Conservation (phyloP, 2,329 filamentous ascomycete genomes). For the Penicillium italicum region DNA sequence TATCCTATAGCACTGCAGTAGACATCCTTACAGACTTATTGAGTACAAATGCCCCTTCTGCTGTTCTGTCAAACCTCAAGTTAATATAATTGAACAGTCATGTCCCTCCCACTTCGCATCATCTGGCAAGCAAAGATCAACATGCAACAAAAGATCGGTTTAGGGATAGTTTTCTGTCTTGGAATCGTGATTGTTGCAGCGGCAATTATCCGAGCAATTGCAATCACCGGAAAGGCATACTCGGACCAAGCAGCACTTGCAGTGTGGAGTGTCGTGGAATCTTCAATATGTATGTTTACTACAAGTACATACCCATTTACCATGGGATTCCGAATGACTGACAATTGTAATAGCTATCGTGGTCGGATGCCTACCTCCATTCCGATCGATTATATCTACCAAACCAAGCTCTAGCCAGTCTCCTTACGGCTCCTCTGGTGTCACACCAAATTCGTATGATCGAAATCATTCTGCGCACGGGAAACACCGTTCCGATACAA, state of each 20-base stretch:
- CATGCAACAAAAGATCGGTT: conserved; percentile 25
- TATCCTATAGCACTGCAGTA: conserved; percentile 20
- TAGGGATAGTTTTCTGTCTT: conserved; percentile 29
- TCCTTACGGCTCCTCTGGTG: neutral
- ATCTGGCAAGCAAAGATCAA: conserved; percentile 28
- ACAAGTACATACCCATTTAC: neutral
- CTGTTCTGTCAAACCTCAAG: no score
- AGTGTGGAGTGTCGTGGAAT: conserved; percentile 20
- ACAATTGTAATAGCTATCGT: conserved; percentile 11
- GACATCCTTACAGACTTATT: conserved; percentile 26
- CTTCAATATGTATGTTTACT: conserved; percentile 15
- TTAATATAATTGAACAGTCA: conserved; percentile 20
- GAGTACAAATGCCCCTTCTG: conserved; percentile 12
- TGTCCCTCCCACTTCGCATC: conserved; percentile 29
- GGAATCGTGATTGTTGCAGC: conserved; percentile 25
- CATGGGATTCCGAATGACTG: neutral
- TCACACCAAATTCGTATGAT: neutral
- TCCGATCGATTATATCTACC: conserved; percentile 16
- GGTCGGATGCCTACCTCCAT: conserved; percentile 19
- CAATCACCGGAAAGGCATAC: conserved; percentile 23
- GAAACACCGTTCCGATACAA: neutral
- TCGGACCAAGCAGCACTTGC: conserved; percentile 18
- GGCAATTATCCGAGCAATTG: conserved; percentile 27
- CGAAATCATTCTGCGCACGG: conserved; percentile 1
- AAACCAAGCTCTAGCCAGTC: neutral